Evolutionary conservation across 805 yeast genomes (phyloP).

Genomic region (Lipomyces sp.): DNA sequence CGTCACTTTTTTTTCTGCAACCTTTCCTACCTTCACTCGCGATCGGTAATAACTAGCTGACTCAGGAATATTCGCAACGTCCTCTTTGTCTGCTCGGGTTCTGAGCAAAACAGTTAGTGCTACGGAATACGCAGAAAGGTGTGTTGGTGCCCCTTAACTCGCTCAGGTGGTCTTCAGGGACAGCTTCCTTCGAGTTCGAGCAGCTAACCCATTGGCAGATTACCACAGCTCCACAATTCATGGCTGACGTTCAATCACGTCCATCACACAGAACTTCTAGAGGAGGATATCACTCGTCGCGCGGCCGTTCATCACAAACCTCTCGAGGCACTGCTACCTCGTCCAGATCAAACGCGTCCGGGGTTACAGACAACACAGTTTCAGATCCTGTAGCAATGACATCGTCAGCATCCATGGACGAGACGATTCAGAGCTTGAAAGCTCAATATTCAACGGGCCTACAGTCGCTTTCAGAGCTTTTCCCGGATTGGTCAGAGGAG

Average conservation of each 20-base stretch:
- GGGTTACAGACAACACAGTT: conserved; percentile 8
- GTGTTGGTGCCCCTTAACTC: not conserved
- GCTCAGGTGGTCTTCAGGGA: not conserved
- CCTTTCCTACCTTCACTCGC: not conserved
- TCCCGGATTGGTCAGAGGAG: conserved; percentile 92
- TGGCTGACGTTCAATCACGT: conserved; percentile 33
- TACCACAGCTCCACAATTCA: conserved; percentile 10
- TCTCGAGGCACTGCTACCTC: conserved; percentile 17
- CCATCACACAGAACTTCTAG: conserved; percentile 31
- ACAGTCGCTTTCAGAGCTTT: conserved; percentile 73
- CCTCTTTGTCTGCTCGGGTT: conserved; percentile 4
- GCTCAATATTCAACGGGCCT: conserved; percentile 47
- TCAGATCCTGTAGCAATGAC: conserved; percentile 17
- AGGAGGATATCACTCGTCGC: conserved; percentile 37
- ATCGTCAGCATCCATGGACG: conserved; percentile 37
- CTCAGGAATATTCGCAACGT: not conserved
- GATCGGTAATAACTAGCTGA: not conserved
- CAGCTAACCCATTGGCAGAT: not conserved
- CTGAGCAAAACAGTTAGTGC: conserved; percentile 6
- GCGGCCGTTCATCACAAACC: conserved; percentile 26
- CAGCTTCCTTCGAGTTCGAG: not conserved
- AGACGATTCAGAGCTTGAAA: conserved; percentile 45
- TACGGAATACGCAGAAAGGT: conserved; percentile 6
- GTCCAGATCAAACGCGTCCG: conserved; percentile 22
- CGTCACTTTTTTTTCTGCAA: not conserved